These are phyloP conservation scores for Alternaria novae-zelandiae DNA, from an alignment of 2,329 filamentous ascomycete species.

Conservation along the genomic window DNA sequence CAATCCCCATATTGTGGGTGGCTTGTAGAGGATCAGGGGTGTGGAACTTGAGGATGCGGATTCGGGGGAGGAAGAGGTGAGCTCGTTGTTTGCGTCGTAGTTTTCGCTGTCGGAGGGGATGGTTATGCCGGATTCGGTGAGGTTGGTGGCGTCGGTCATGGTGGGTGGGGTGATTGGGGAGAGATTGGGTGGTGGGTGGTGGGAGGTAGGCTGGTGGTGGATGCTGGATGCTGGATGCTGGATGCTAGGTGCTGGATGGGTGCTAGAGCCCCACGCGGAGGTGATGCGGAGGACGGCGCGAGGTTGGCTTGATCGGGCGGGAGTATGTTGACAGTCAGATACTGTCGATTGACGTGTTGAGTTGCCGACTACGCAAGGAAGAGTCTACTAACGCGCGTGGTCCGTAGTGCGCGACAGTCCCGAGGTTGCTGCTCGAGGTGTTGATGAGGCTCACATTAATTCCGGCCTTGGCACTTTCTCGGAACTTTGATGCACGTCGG, in stretches of 20 bases:
- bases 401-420: constrained; percentile 3
- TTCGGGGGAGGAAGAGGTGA: constrained; percentile 67
- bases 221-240: not conserved
- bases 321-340: not conserved
- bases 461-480: constrained; percentile 18
- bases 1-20: constrained; percentile 85
- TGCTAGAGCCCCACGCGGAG: constrained; percentile 16
- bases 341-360: not conserved
- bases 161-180: not conserved
- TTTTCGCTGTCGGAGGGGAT: constrained; percentile 84
- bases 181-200: not conserved
- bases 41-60: constrained; percentile 67
- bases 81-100: constrained; percentile 71
- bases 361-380: not conserved
- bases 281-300: constrained; percentile 12
- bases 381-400: not conserved
- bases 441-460: constrained; percentile 25
- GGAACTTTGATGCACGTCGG: constrained; percentile 11
- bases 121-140: constrained; percentile 76
- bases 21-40: constrained; percentile 83
- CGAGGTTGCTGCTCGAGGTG: constrained; percentile 18
- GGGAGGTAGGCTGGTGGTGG: not conserved
- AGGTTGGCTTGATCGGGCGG: not conserved
- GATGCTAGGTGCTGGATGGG: not conserved
- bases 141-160: constrained; percentile 47